A percentile compares a stretch with the other conserved stretches of the same genome.
Conservation (phyloP, 176 grass and related monocot species). For the Aechmea fasciata region DNA sequence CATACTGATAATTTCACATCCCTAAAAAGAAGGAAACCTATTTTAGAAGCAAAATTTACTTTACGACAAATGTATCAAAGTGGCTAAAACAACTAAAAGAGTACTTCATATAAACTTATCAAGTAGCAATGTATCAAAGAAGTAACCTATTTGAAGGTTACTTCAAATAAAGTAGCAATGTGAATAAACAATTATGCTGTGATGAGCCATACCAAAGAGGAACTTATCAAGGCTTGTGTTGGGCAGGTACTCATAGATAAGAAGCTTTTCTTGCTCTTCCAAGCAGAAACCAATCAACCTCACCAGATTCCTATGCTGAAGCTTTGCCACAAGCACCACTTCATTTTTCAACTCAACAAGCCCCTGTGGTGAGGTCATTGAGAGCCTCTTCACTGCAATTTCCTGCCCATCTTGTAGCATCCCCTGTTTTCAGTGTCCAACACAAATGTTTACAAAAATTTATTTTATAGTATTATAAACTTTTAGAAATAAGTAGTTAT, state of each 20-base stretch:
- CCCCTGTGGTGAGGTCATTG: conserved; percentile 10
- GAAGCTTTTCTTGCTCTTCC: conserved; percentile 1
- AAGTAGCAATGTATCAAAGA: too few relatives aligned
- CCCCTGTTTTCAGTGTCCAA: background rate
- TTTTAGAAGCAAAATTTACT: background rate
- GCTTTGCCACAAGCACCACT: conserved; percentile 38
- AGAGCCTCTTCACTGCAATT: conserved; percentile 2
- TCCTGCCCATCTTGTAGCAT: background rate
- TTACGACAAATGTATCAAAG: background rate
- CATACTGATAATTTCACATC: background rate
- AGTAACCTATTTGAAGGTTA: too few relatives aligned
- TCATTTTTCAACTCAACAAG: conserved; percentile 34
- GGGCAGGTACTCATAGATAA: conserved; percentile 21
- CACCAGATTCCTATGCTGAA: conserved; percentile 53
- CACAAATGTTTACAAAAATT: background rate
- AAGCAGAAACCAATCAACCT: conserved; percentile 22
- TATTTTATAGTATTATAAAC: background rate
- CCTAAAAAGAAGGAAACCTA: background rate
- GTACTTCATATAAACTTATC: background rate
- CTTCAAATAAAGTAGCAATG: background rate
- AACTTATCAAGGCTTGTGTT: conserved; percentile 43
- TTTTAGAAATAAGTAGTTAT: background rate
- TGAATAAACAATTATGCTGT: background rate
- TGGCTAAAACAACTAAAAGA: background rate
- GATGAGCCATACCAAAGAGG: conserved; percentile 6